Conservation (phyloP, 768 basidiomycete genomes). For the Hygrophorus russula region DNA sequence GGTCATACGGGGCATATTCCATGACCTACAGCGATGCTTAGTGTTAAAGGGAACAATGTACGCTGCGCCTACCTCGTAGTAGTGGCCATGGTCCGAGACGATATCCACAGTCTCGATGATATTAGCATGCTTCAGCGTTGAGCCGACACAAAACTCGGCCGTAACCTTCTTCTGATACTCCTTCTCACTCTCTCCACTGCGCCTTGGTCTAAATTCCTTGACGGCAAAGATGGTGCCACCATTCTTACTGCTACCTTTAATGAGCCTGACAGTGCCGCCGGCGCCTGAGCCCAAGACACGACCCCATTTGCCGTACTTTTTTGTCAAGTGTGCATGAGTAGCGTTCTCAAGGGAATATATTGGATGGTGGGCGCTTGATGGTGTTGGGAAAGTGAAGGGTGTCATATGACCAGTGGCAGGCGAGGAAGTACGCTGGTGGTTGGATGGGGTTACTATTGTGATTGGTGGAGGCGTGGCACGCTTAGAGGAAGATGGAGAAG, state of each 20-base stretch:
- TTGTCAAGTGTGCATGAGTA: slow-evolving; percentile 85
- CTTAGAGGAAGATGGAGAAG: slow-evolving; percentile 19
- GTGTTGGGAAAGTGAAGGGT: slow-evolving; percentile 14
- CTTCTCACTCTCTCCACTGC: slow-evolving; percentile 80
- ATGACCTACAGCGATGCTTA: slow-evolving; percentile 58
- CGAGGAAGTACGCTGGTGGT: slow-evolving; percentile 2
- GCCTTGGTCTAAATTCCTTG: slow-evolving; percentile 92
- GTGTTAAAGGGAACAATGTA: slow-evolving; percentile 7
- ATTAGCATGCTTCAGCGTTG: slow-evolving; percentile 86
- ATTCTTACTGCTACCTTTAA: slow-evolving; percentile 75
- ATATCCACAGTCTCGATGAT: slow-evolving; percentile 99
- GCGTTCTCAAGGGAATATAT: slow-evolving; percentile 64
- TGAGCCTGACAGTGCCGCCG: slow-evolving; percentile 95
- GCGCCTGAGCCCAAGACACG: slow-evolving; percentile 91
- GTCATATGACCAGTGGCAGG: slow-evolving; percentile 11
- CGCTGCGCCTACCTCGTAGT: slow-evolving; percentile 73
- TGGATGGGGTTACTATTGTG: slow-evolving; percentile 11
- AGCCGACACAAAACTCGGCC: slow-evolving; percentile 97
- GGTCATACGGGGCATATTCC: slow-evolving; percentile 98
- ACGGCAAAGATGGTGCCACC: slow-evolving; percentile 87
- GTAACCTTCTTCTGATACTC: slow-evolving; percentile 99
- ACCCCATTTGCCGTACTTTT: slow-evolving; percentile 99
- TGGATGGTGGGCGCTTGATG: slow-evolving; percentile 15
- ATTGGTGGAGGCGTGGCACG: slow-evolving; percentile 13
- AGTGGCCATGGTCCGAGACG: slow-evolving; percentile 94